phyloP scores from a whole-genome alignment of 2,329 filamentous ascomycete genomes.

The Colletotrichum tabaci region DNA sequence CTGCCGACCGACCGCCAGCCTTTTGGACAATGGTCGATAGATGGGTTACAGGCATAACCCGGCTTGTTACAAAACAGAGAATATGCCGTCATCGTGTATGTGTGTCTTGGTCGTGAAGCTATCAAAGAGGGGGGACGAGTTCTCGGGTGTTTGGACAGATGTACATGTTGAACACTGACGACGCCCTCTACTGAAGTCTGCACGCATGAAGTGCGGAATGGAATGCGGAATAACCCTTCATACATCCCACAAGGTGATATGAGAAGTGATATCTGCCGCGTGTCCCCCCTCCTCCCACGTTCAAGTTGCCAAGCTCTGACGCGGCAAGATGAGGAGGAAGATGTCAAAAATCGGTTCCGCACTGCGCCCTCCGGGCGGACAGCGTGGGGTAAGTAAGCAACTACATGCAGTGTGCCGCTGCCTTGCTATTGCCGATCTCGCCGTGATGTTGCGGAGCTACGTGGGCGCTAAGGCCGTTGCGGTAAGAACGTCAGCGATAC shows the following conservation, averaged over 20 bases:
- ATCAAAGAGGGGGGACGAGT: background rate
- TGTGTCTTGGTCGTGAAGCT: background rate
- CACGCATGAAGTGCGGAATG: background rate
- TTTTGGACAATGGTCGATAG: background rate
- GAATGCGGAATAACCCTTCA: background rate
- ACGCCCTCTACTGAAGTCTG: background rate
- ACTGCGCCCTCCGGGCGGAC: slow-evolving; percentile 33
- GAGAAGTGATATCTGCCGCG: background rate
- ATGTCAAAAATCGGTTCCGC: slow-evolving; percentile 16
- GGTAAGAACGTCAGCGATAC: background rate
- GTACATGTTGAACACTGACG: background rate
- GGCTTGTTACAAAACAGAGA: slow-evolving; percentile 1
- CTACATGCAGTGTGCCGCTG: background rate
- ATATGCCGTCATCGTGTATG: background rate
- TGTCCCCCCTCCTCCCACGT: background rate
- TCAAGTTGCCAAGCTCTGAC: too few relatives aligned
- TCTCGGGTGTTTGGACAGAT: background rate
- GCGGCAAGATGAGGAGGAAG: background rate
- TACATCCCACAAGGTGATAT: background rate
- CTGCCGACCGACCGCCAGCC: background rate
- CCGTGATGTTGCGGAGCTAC: slow-evolving; percentile 1
- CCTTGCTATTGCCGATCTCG: slow-evolving; percentile 5
- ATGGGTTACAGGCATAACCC: background rate
- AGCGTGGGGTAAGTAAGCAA: background rate
- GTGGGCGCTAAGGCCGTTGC: background rate